Conservation (phyloP, 2,329 filamentous ascomycete species). For the Colletotrichum gloeosporioides region DNA sequence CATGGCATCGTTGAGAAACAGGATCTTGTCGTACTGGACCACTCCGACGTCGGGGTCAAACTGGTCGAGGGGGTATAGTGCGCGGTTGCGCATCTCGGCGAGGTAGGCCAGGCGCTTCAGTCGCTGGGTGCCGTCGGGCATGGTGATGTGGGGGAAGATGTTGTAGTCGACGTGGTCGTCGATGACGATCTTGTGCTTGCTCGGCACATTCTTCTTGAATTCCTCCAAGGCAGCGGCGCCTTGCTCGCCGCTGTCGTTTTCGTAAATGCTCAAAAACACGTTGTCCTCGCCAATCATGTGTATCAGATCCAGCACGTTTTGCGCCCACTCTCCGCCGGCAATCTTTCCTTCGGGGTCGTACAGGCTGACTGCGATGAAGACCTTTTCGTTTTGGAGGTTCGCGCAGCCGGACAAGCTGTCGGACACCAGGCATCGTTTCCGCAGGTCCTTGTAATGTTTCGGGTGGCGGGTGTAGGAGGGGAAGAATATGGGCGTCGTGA, state of each 20-base stretch:
- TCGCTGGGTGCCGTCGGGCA: slow-evolving; percentile 67
- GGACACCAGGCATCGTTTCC: slow-evolving; percentile 32
- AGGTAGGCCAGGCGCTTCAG: slow-evolving; percentile 77
- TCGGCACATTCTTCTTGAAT: slow-evolving; percentile 53
- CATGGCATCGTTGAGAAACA: slow-evolving; percentile 73
- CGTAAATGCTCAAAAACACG: slow-evolving; percentile 76
- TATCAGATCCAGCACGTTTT: slow-evolving; percentile 64
- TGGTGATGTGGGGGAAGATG: slow-evolving; percentile 62
- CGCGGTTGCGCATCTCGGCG: slow-evolving; percentile 75
- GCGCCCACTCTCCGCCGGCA: slow-evolving; percentile 68
- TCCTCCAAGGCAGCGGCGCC: slow-evolving; percentile 58
- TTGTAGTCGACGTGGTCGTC: slow-evolving; percentile 63
- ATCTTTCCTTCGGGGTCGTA: slow-evolving; percentile 68
- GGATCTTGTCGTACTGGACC: slow-evolving; percentile 56
- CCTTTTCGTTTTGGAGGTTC: slow-evolving; percentile 59
- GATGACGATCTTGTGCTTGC: slow-evolving; percentile 58
- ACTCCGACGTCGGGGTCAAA: slow-evolving; percentile 37
- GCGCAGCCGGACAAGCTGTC: slow-evolving; percentile 36
- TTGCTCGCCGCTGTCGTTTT: slow-evolving; percentile 68
- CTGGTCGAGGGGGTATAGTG: slow-evolving; percentile 66
- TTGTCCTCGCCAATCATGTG: slow-evolving; percentile 71
- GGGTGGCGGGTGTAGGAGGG: slow-evolving; percentile 48
- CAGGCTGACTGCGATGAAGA: slow-evolving; percentile 77
- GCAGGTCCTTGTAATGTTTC: slow-evolving; percentile 40
- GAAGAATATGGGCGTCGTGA: slow-evolving; percentile 40